A percentile compares a stretch with the other conserved stretches of the same genome.
Evolutionary conservation across 345 rosid species (phyloP).

Genomic region (Eucalyptus coolabah): DNA sequence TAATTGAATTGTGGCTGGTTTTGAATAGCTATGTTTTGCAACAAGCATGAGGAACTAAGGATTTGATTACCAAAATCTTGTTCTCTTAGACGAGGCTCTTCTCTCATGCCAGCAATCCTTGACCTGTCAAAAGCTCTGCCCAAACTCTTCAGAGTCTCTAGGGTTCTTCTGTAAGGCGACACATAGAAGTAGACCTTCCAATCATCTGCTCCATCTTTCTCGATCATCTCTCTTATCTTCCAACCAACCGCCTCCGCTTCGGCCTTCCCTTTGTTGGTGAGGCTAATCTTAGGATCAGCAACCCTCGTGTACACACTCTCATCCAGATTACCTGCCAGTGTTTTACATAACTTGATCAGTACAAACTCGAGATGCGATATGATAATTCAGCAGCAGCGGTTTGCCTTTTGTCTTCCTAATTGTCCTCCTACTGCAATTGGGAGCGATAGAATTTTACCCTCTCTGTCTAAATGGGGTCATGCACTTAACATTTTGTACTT

Average conservation of each 20-base stretch:
- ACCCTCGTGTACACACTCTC: constrained; percentile 33
- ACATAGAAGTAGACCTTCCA: constrained; percentile 60
- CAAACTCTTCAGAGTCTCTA: constrained; percentile 26
- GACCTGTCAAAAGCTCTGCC: constrained; percentile 29
- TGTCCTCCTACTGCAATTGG: neutral
- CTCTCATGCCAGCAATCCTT: constrained; percentile 44
- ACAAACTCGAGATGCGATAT: neutral
- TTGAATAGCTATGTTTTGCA: neutral
- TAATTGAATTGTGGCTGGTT: neutral
- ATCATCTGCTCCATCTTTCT: constrained; percentile 24
- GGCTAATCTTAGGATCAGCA: constrained; percentile 40
- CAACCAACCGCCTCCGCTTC: constrained; percentile 34
- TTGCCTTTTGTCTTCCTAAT: neutral
- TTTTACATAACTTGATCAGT: neutral
- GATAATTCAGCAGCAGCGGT: neutral
- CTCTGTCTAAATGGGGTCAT: neutral
- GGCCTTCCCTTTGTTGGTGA: constrained; percentile 27
- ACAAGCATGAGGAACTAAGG: neutral
- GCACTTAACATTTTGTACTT: neutral
- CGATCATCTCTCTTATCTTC: constrained; percentile 35
- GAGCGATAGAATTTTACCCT: neutral
- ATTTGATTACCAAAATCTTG: constrained; percentile 43
- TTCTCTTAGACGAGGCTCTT: constrained; percentile 49
- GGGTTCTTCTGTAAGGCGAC: constrained; percentile 42
- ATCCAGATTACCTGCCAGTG: constrained; percentile 7